Base-by-base conservation (phyloP, 2,329 filamentous ascomycete genomes). In the Hypomyces rosellus region DNA sequence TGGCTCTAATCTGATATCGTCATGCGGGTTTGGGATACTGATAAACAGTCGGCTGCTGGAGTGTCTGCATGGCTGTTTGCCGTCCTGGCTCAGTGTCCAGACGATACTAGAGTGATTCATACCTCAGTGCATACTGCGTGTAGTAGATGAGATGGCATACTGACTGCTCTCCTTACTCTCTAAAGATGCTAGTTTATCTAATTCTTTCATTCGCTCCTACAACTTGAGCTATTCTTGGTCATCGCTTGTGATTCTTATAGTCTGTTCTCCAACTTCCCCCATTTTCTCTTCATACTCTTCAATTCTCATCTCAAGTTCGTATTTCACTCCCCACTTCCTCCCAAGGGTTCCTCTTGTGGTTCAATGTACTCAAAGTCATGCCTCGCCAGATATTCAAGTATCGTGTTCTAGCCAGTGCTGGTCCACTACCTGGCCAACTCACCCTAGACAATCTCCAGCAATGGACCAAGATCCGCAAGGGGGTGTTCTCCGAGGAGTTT, bases 401-500 rank as follows among this genome's bases (percentile, higher is more conserved):
- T 1, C 65, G 78, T 34, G 68, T 76, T 45, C 73, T 89, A 16
- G 77, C 81, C 18, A 66, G 77, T 0, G 78, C 76, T 1, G 85
- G 85, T 4, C 71, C 77, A 2, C 78, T 88, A 4, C 74, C 74
- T 0, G 69, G 67, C 1, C 64, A 69, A 14, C 69, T 71, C 53
- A 73, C 70, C 1, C 67, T 74, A 2, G 71, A 77, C 1, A 78
- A 86, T 39, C 74, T 93, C 34, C 74, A 74, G 34, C 70, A 72
- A 37, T 95, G 88, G 88, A 75, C 88, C 9, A 69, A 71, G 4
- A 62, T 72, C 4, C 80, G 86, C 51, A 82, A 80, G 6, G 89
- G 86, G 1, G 65, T 51, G 1, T 85, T 82, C 61, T 67, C 70
- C 0, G 63, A 70, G 1, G 68, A 73, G 0, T 67, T 89, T 15